These are phyloP conservation scores for Quercus bicolor DNA, from an alignment of 306 rosid species.

Conservation along the genomic window DNA sequence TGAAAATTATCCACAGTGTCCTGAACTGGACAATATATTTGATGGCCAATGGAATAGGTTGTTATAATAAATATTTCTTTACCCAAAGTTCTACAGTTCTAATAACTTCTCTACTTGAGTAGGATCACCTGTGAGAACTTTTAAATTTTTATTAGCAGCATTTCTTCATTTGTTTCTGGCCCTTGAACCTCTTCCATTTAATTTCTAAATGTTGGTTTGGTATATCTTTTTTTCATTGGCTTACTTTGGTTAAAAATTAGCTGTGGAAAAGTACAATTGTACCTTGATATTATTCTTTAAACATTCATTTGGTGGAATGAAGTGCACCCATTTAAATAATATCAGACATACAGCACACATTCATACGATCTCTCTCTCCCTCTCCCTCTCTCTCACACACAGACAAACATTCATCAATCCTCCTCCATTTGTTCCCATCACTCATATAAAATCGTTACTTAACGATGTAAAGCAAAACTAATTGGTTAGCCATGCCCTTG, in stretches of 20 bases:
- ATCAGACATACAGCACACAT: too few species aligned
- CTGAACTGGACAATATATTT: conserved; percentile 84
- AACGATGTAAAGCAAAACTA: background rate
- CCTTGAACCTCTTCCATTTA: background rate
- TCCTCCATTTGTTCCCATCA: background rate
- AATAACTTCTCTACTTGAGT: conserved; percentile 5
- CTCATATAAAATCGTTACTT: background rate
- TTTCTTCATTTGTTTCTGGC: background rate
- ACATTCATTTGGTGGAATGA: background rate
- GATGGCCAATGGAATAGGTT: conserved; percentile 85
- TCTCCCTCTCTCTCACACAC: too few species aligned
- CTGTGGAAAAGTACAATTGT: background rate
- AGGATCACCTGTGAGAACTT: background rate
- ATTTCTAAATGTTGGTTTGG: background rate
- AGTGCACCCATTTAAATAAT: background rate
- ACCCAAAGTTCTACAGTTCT: conserved; percentile 17
- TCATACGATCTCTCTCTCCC: too few species aligned
- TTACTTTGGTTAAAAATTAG: too few species aligned
- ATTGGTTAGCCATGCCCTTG: background rate
- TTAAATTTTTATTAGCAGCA: background rate
- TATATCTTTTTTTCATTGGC: too few species aligned
- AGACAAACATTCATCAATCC: background rate
- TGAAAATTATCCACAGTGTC: conserved; percentile 70
- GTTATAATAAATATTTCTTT: conserved; percentile 34
- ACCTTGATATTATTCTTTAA: background rate